A percentile compares a stretch with the other conserved stretches of the same genome.
phyloP scores from a whole-genome alignment of 2,329 filamentous ascomycete species.

The Seiridium unicorne region DNA sequence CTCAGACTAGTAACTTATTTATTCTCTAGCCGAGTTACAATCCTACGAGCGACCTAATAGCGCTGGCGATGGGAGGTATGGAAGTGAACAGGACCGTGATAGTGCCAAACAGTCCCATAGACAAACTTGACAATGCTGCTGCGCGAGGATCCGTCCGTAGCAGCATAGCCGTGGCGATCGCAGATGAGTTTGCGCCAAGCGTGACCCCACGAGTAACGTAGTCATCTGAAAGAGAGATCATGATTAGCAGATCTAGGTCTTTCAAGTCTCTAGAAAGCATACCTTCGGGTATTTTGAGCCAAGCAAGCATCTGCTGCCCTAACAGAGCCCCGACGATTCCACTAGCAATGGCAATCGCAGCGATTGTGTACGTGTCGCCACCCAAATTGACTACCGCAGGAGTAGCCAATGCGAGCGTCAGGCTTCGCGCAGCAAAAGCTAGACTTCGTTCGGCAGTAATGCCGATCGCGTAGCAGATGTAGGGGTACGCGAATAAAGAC shows the following conservation, averaged over 20 bases:
- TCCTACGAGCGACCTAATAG: constrained; percentile 47
- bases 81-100: constrained; percentile 58
- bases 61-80: constrained; percentile 48
- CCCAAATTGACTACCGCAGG: constrained; percentile 56
- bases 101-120: constrained; percentile 61
- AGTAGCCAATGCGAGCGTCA: constrained; percentile 59
- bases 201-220: constrained; percentile 63
- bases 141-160: constrained; percentile 56
- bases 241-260: not conserved
- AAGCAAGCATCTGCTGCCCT: constrained; percentile 46
- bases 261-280: constrained; percentile 10
- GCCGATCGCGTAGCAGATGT: constrained; percentile 51
- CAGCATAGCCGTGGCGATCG: constrained; percentile 57
- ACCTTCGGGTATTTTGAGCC: constrained; percentile 54
- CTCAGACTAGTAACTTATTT: too few relatives aligned
- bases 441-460: constrained; percentile 51
- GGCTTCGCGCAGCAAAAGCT: constrained; percentile 53
- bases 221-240: constrained; percentile 42
- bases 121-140: constrained; percentile 57
- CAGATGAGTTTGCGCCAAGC: constrained; percentile 59
- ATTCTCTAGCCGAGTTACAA: constrained; percentile 16
- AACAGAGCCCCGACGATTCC: constrained; percentile 58
- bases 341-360: constrained; percentile 57
- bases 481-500: constrained; percentile 58
- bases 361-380: constrained; percentile 54